Evolutionary conservation across 2,329 filamentous ascomycete genomes (phyloP).

Genomic region (Penicillium sp.): DNA sequence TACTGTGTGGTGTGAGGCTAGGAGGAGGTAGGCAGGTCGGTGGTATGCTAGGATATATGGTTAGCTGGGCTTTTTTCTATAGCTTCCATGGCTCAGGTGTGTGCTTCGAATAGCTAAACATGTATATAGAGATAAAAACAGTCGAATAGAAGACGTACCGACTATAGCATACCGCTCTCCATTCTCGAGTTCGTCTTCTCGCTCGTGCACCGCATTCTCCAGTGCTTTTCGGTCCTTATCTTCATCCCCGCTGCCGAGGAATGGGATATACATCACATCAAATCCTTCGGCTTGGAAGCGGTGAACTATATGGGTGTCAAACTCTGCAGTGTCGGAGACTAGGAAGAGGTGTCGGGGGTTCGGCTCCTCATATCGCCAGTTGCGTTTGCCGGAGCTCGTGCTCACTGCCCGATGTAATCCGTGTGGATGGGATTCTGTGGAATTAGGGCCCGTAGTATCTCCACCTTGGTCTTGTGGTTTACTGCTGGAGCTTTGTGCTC

Average conservation of each 20-base stretch:
- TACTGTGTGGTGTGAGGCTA: constrained; percentile 43
- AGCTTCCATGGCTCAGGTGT: neutral
- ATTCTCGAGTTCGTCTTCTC: constrained; percentile 53
- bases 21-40: constrained; percentile 55
- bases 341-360: constrained; percentile 28
- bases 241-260: constrained; percentile 26
- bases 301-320: constrained; percentile 52
- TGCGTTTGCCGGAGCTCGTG: constrained; percentile 15
- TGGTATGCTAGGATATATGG: constrained; percentile 51
- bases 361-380: constrained; percentile 13
- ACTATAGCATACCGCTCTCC: constrained; percentile 60
- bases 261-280: constrained; percentile 54
- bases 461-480: neutral
- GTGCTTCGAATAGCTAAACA: neutral
- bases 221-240: constrained; percentile 52
- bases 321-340: constrained; percentile 37
- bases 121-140: neutral
- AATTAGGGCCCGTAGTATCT: constrained; percentile 2
- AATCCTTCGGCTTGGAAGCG: constrained; percentile 60
- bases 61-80: neutral
- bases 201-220: constrained; percentile 48
- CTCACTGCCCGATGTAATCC: constrained; percentile 14
- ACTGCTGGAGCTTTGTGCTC: constrained; percentile 15
- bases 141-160: constrained; percentile 41
- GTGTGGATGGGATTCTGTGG: neutral